phyloP scores from a whole-genome alignment of 2,329 filamentous ascomycete species.

The Verticillium zaregamsianum region DNA sequence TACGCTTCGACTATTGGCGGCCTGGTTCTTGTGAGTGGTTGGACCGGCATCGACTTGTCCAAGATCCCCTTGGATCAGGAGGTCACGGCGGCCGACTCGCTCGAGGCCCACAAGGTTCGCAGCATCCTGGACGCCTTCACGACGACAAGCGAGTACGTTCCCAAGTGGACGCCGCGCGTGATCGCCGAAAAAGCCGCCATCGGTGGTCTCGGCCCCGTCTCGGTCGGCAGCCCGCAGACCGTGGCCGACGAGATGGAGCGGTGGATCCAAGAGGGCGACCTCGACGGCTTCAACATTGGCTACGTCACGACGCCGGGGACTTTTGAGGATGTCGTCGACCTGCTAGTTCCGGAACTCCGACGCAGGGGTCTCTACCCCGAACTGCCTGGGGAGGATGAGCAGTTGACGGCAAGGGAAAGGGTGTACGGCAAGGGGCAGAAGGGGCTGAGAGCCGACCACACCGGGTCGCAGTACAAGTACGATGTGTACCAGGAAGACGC shows the following conservation, averaged over 20 bases:
- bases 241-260: constrained; percentile 40
- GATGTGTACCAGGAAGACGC: constrained; percentile 55
- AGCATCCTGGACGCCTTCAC: constrained; percentile 45
- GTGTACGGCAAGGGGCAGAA: constrained; percentile 57
- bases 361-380: constrained; percentile 25
- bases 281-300: constrained; percentile 36
- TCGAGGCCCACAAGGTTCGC: constrained; percentile 46
- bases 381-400: constrained; percentile 20
- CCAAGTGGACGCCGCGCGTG: constrained; percentile 39
- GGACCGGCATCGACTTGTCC: constrained; percentile 57
- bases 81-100: constrained; percentile 49
- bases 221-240: constrained; percentile 31
- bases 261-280: constrained; percentile 37
- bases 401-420: constrained; percentile 53
- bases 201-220: constrained; percentile 32
- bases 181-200: constrained; percentile 36
- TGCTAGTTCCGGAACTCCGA: constrained; percentile 23
- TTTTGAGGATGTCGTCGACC: constrained; percentile 26
- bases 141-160: constrained; percentile 37
- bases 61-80: constrained; percentile 54
- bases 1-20: constrained; percentile 51
- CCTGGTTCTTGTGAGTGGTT: constrained; percentile 51
- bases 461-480: constrained; percentile 57
- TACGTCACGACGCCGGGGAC: constrained; percentile 38
- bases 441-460: constrained; percentile 53